Conservation (phyloP, 2,329 filamentous ascomycete species). For the Fusarium acutatum region DNA sequence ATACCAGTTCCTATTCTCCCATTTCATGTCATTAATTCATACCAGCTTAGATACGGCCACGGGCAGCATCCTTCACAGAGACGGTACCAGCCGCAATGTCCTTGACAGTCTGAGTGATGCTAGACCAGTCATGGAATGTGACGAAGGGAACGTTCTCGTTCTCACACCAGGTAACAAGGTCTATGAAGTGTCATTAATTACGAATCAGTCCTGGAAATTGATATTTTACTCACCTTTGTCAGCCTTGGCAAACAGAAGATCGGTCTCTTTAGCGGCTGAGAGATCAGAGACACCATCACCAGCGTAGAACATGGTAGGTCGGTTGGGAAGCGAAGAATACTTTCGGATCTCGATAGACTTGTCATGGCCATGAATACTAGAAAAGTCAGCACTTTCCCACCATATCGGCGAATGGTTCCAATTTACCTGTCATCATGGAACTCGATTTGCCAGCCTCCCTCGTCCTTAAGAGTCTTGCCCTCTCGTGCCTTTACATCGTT, state of each 20-base stretch:
- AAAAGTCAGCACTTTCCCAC: not conserved
- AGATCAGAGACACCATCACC: constrained; percentile 94
- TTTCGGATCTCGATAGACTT: constrained; percentile 92
- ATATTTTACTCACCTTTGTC: constrained; percentile 72
- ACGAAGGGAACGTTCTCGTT: constrained; percentile 87
- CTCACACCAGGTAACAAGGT: constrained; percentile 88
- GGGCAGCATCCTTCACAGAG: constrained; percentile 75
- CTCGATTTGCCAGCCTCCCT: constrained; percentile 85
- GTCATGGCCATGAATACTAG: constrained; percentile 90
- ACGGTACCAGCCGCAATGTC: constrained; percentile 78
- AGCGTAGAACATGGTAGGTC: constrained; percentile 91
- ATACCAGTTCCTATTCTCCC: not conserved
- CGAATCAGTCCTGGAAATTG: not conserved
- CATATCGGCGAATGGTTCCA: not conserved
- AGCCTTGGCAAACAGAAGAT: constrained; percentile 92
- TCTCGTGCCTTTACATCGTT: constrained; percentile 76
- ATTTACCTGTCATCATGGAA: constrained; percentile 83
- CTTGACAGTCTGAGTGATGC: constrained; percentile 79
- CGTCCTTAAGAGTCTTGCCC: constrained; percentile 78
- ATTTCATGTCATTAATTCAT: constrained; percentile 2
- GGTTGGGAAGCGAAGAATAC: constrained; percentile 78
- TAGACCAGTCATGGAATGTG: constrained; percentile 83
- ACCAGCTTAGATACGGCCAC: constrained; percentile 49
- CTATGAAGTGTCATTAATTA: constrained; percentile 52
- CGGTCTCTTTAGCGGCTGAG: constrained; percentile 90